phyloP scores from a whole-genome alignment of 805 yeast genomes.

The Monosporozyma aerobia region DNA sequence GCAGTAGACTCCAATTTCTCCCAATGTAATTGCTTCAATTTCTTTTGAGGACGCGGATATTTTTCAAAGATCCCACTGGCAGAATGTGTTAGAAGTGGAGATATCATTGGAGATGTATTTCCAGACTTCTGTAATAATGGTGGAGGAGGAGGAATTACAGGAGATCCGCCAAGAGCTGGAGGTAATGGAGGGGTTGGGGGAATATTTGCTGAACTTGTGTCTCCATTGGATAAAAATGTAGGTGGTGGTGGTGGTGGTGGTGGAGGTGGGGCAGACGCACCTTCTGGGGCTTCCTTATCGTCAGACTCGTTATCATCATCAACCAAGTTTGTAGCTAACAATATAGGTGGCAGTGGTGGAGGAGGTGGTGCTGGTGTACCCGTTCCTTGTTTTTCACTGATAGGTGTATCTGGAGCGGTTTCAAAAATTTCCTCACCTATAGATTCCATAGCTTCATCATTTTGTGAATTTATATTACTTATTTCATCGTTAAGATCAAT shows the following conservation, averaged over 20 bases:
- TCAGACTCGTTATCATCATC: background rate
- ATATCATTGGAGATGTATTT: constrained; percentile 12
- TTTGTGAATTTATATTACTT: background rate
- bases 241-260: constrained; percentile 25
- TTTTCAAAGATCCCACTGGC: constrained; percentile 33
- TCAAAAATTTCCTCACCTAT: background rate
- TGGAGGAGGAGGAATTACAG: constrained; percentile 29
- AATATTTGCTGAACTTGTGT: constrained; percentile 3
- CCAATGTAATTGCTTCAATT: constrained; percentile 94
- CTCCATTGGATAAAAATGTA: background rate
- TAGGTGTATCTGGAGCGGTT: background rate
- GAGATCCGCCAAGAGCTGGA: constrained; percentile 20
- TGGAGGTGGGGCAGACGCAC: constrained; percentile 13
- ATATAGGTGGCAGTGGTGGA: constrained; percentile 14
- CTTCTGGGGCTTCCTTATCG: constrained; percentile 7
- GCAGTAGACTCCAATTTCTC: constrained; percentile 80
- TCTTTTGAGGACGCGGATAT: constrained; percentile 61
- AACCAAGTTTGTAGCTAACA: background rate
- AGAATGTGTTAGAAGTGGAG: constrained; percentile 30
- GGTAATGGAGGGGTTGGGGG: constrained; percentile 32
- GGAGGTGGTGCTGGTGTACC: constrained; percentile 15
- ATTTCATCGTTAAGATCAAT: background rate
- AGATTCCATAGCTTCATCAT: background rate
- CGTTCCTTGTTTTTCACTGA: background rate
- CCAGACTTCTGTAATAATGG: constrained; percentile 12